A percentile compares a stretch with the other conserved stretches of the same genome.
phyloP scores from a whole-genome alignment of 208 protist species.

The Naegleria fowleri region DNA sequence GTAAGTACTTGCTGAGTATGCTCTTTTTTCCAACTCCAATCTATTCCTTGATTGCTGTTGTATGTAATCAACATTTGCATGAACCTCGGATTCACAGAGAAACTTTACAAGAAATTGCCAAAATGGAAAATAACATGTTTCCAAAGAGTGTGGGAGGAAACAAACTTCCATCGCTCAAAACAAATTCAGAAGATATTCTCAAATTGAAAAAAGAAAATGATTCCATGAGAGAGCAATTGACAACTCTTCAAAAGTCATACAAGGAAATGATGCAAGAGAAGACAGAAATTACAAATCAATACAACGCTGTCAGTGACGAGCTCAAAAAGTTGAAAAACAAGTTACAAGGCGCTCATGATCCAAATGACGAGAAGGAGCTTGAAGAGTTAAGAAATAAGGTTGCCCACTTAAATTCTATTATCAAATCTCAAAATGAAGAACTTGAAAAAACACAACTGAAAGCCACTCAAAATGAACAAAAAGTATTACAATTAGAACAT shows the following conservation, averaged over 20 bases:
- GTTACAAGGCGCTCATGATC: background rate
- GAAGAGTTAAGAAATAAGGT: background rate
- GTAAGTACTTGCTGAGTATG: background rate
- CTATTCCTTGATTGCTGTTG: no score
- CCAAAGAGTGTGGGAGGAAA: background rate
- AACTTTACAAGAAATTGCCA: background rate
- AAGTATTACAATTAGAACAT: background rate
- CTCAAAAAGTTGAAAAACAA: background rate
- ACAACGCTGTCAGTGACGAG: background rate
- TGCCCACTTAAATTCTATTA: background rate
- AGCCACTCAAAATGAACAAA: background rate
- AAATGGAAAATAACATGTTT: constrained; percentile 3
- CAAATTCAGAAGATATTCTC: background rate
- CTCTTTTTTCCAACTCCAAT: no score
- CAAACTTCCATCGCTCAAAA: background rate
- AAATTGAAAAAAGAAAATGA: constrained; percentile 27
- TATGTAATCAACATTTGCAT: no score
- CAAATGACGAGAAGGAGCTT: background rate
- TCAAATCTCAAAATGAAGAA: background rate
- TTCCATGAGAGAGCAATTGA: background rate
- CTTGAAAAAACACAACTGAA: background rate
- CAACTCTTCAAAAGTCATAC: background rate
- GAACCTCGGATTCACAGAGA: no score
- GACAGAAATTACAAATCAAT: background rate
- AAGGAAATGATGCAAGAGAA: background rate